Percentiles rank a stretch among this genome's conserved stretches.
Conservation (phyloP, 805 yeast species). For the Saccharomycopsis sp. region DNA sequence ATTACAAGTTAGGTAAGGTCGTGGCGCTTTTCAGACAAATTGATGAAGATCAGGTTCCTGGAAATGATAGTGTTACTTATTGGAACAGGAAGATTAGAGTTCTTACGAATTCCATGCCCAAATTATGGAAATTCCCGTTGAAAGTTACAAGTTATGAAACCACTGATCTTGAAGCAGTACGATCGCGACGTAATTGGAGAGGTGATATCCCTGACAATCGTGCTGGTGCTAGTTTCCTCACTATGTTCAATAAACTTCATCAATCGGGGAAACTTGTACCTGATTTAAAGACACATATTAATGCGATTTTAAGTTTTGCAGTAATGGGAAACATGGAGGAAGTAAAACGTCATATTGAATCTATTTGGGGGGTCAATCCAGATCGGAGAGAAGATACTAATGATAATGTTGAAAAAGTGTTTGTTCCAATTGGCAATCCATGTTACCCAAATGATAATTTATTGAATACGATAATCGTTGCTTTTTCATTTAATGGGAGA, state of each 20-base stretch:
- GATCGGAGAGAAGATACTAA: constrained; percentile 9
- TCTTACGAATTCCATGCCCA: constrained; percentile 10
- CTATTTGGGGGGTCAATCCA: constrained; percentile 27
- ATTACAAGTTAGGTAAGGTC: constrained; percentile 5
- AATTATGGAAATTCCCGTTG: constrained; percentile 12
- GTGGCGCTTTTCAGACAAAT: constrained; percentile 1
- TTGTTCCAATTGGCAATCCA: constrained; percentile 6
- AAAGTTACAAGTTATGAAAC: background rate
- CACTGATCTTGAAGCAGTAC: background rate
- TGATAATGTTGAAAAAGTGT: background rate
- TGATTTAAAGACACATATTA: constrained; percentile 23
- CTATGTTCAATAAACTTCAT: constrained; percentile 18
- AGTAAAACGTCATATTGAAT: constrained; percentile 24
- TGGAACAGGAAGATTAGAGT: constrained; percentile 18
- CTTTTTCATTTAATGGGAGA: constrained; percentile 28
- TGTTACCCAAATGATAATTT: constrained; percentile 26
- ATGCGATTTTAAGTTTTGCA: constrained; percentile 28
- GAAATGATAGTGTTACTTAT: constrained; percentile 2
- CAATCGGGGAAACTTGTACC: constrained; percentile 22
- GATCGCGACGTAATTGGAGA: constrained; percentile 7
- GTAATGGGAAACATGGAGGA: constrained; percentile 25
- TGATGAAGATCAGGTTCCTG: background rate
- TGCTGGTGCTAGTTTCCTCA: constrained; percentile 20
- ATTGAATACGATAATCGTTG: constrained; percentile 27
- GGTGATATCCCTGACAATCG: constrained; percentile 12